phyloP scores from a whole-genome alignment of 2,329 filamentous ascomycete species.

The Tolypocladium cylindrosporum region DNA sequence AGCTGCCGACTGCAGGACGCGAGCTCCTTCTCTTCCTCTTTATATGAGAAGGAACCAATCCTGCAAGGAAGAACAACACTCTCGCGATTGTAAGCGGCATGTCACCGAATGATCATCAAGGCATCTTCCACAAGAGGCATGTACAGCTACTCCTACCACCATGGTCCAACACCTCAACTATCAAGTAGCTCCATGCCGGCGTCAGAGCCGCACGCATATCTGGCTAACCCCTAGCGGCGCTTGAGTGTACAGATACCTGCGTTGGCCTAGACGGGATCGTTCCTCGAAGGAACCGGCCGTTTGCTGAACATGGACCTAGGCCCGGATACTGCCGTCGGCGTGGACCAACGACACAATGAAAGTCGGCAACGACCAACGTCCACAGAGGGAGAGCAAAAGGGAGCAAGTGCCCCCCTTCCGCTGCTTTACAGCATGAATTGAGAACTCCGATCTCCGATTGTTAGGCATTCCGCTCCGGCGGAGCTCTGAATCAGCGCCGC shows the following conservation, averaged over 20 bases:
- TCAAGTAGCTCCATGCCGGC: too few relatives aligned
- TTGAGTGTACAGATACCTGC: too few relatives aligned
- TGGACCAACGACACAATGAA: too few relatives aligned
- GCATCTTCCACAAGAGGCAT: not conserved
- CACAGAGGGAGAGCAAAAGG: too few relatives aligned
- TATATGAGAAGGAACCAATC: not conserved
- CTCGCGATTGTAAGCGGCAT: not conserved
- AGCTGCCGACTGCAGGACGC: not conserved
- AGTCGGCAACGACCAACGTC: not conserved
- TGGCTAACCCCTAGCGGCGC: too few relatives aligned
- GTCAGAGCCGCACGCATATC: not conserved
- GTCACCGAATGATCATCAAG: not conserved
- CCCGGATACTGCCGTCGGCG: too few relatives aligned
- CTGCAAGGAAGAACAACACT: not conserved
- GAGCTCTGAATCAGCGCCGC: too few relatives aligned
- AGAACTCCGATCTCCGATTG: too few relatives aligned
- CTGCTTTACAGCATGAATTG: too few relatives aligned
- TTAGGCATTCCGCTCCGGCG: too few relatives aligned
- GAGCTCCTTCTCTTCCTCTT: not conserved
- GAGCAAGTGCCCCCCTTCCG: too few relatives aligned
- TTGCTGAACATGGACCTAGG: not conserved
- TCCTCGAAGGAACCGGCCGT: not conserved
- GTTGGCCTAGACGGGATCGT: not conserved
- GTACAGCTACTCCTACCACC: not conserved
- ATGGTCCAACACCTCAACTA: not conserved